These are phyloP conservation scores for Globisporangium cederbergense DNA, from an alignment of 352 stramenopile species.

Conservation along the genomic window DNA sequence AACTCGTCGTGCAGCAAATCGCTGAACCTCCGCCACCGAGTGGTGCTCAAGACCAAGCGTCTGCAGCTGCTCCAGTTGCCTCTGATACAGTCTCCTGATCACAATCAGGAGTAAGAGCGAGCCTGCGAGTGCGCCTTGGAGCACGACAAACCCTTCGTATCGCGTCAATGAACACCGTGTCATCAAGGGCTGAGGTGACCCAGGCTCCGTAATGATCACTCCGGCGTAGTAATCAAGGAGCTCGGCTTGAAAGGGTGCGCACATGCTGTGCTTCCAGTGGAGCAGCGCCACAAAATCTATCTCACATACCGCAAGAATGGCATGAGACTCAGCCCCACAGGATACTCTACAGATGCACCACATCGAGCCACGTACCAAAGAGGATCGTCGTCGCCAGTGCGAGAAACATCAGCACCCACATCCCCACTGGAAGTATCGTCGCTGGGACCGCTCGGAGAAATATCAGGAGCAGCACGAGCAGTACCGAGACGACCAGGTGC, in stretches of 20 bases:
- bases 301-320: neutral
- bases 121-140: neutral
- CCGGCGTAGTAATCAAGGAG: neutral
- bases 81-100: neutral
- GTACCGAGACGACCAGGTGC: neutral
- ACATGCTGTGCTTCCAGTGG: neutral
- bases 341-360: neutral
- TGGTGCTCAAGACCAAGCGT: neutral
- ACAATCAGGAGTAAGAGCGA: neutral
- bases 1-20: neutral
- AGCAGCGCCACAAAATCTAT: neutral
- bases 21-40: neutral
- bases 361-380: neutral
- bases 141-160: neutral
- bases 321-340: neutral
- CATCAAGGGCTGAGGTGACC: neutral
- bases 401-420: neutral
- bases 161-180: neutral
- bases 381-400: neutral
- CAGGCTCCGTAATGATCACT: neutral
- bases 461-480: conserved; percentile 1
- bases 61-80: neutral
- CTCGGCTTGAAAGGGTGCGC: neutral
- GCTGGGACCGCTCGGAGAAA: neutral
- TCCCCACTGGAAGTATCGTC: neutral